Conservation (phyloP, 345 rosid species). For the Gossypium sturtianum region DNA sequence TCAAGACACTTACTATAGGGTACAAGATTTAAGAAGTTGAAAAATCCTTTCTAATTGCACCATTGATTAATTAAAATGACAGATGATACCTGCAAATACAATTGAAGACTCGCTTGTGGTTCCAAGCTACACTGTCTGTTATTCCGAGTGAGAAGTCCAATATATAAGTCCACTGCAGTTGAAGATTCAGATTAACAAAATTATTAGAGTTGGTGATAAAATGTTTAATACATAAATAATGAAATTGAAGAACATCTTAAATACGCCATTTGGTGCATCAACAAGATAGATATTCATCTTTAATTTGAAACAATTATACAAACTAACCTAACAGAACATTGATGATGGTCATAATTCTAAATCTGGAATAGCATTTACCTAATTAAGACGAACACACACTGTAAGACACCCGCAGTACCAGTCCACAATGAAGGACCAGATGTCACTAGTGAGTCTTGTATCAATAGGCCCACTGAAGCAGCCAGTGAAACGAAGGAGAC, state of each 20-base stretch:
- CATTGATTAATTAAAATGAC: background rate
- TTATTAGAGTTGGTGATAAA: background rate
- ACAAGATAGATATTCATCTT: background rate
- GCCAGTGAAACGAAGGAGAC: slow-evolving; percentile 92
- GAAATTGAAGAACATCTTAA: background rate
- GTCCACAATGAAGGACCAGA: slow-evolving; percentile 86
- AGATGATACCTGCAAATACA: slow-evolving; percentile 3
- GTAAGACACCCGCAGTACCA: slow-evolving; percentile 88
- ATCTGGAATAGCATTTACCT: slow-evolving; percentile 39
- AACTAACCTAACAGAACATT: background rate
- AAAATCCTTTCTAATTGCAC: background rate
- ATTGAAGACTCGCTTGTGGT: background rate
- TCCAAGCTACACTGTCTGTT: slow-evolving; percentile 1
- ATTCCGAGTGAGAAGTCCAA: slow-evolving; percentile 76
- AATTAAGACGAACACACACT: slow-evolving; percentile 80
- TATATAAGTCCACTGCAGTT: slow-evolving; percentile 76
- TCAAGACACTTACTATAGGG: background rate
- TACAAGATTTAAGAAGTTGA: background rate
- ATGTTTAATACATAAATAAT: background rate
- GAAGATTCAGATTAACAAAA: background rate
- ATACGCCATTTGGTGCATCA: background rate
- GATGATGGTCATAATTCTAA: background rate
- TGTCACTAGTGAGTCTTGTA: slow-evolving; percentile 75
- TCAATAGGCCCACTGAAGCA: slow-evolving; percentile 84
- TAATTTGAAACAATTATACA: background rate